These are phyloP conservation scores for Saccharum hybrid DNA, from an alignment of 202 grass and related monocot genomes.

Conservation along the genomic window DNA sequence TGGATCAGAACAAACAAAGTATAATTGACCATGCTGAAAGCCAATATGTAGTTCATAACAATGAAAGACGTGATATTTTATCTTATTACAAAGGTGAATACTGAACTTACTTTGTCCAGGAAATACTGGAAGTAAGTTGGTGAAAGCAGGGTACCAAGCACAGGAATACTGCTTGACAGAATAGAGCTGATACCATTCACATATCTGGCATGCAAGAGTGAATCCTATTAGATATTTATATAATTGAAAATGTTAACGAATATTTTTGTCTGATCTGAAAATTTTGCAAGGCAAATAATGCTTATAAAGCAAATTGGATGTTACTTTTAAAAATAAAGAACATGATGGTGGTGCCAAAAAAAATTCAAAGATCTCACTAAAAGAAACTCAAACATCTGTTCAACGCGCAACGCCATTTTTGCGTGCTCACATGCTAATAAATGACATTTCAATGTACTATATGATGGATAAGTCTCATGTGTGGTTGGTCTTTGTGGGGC, in stretches of 20 bases:
- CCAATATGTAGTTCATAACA: constrained; percentile 26
- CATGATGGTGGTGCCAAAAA: neutral
- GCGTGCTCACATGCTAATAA: constrained; percentile 2
- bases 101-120: constrained; percentile 86
- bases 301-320: neutral
- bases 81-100: constrained; percentile 21
- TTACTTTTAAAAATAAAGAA: too few species aligned
- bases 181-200: constrained; percentile 97
- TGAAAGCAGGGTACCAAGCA: constrained; percentile 83
- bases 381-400: constrained; percentile 2
- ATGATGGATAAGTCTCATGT: too few species aligned
- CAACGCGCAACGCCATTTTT: neutral
- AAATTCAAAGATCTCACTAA: constrained; percentile 6
- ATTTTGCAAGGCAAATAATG: constrained; percentile 22
- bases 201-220: constrained; percentile 64
- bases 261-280: constrained; percentile 3
- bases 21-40: constrained; percentile 29
- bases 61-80: constrained; percentile 30
- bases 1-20: constrained; percentile 53
- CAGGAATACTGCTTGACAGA: constrained; percentile 88
- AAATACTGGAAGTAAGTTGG: constrained; percentile 99
- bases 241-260: constrained; percentile 16
- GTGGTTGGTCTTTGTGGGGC: too few species aligned
- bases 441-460: constrained; percentile 23
- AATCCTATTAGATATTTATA: constrained; percentile 39